Evolutionary conservation across 106 monocot genomes (phyloP).

Genomic region (Phalaenopsis equestris): DNA sequence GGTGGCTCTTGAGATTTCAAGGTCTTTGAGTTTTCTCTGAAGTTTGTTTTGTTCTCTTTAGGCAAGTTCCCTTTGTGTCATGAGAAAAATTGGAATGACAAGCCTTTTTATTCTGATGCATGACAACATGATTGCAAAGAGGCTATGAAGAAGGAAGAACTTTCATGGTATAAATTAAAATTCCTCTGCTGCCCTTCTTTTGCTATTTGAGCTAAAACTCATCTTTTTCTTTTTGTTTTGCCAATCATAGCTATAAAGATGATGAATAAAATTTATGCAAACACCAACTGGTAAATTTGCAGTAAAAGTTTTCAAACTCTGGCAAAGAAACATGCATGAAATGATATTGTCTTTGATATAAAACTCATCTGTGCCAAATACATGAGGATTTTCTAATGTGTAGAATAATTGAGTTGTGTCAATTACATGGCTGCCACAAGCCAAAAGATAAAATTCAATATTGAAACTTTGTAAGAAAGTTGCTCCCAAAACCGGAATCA

Average conservation of each 20-base stretch:
- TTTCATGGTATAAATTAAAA: background rate
- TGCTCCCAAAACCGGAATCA: too few species aligned
- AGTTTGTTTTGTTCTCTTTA: background rate
- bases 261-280: background rate
- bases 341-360: too few species aligned
- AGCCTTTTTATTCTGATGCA: background rate
- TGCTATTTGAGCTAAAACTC: too few species aligned
- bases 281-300: background rate
- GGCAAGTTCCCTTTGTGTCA: background rate
- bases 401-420: too few species aligned
- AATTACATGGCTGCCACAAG: too few species aligned
- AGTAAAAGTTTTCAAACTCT: background rate
- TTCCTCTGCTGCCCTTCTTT: background rate
- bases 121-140: background rate
- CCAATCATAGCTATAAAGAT: background rate
- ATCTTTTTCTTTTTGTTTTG: background rate
- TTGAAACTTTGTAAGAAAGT: too few species aligned
- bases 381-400: too few species aligned
- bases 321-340: background rate
- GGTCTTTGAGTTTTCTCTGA: conserved; percentile 17
- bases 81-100: too few species aligned
- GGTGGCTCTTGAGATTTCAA: conserved; percentile 36
- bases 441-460: too few species aligned
- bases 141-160: background rate
- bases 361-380: too few species aligned